Evolutionary conservation across 148 eudicot genomes (phyloP).

Genomic region (Rhododendron ferrugineum): DNA sequence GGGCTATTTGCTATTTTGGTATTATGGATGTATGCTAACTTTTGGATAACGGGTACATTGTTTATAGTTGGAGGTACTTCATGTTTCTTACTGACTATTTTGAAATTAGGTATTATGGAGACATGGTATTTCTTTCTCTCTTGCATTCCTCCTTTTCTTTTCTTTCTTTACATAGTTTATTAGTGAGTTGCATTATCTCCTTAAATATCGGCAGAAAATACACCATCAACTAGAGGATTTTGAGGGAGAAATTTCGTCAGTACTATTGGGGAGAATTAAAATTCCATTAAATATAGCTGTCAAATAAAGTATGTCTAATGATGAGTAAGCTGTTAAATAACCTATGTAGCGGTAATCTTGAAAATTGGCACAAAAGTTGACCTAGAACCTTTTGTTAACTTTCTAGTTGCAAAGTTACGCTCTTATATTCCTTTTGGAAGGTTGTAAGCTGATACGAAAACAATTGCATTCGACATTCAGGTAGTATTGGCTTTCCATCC

Average conservation of each 20-base stretch:
- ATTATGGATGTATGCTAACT: constrained; percentile 98
- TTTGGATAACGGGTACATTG: constrained; percentile 89
- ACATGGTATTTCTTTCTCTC: not conserved
- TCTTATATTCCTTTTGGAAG: not conserved
- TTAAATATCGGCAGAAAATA: not conserved
- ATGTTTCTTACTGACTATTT: constrained; percentile 8
- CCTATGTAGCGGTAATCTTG: not conserved
- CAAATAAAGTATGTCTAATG: not conserved
- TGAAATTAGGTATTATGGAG: not conserved
- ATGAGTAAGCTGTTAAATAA: not conserved
- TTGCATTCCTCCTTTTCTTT: not conserved
- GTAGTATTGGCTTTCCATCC: not conserved
- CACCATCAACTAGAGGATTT: not conserved
- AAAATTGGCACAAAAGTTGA: not conserved
- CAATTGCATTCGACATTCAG: not conserved
- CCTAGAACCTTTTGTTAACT: not conserved
- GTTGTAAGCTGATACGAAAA: not conserved
- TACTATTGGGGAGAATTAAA: not conserved
- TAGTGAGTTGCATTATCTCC: not conserved
- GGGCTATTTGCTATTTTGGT: constrained; percentile 85
- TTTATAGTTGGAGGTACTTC: constrained; percentile 88
- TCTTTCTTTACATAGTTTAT: not conserved
- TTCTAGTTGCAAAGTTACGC: constrained; percentile 1
- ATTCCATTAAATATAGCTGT: not conserved
- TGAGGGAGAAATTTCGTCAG: not conserved